phyloP scores from a whole-genome alignment of 192 early-diverging fungal genomes.

The Phycomyces nitens region DNA sequence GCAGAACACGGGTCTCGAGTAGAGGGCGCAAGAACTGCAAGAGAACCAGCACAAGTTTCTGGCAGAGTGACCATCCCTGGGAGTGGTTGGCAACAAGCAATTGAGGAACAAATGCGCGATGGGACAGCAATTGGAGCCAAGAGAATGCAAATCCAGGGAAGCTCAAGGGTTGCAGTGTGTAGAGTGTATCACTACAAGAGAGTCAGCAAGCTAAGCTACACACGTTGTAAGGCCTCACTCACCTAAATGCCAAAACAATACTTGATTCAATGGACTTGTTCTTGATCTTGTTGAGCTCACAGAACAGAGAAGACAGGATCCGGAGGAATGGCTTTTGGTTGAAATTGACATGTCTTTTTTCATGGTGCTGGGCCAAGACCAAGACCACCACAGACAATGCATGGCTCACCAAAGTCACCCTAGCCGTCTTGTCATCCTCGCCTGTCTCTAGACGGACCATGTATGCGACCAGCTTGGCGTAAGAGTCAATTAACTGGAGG shows the following conservation, averaged over 20 bases:
- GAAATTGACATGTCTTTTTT: constrained; percentile 67
- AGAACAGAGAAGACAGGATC: constrained; percentile 75
- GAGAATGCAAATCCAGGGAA: constrained; percentile 93
- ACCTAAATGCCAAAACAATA: constrained; percentile 20
- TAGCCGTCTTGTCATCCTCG: constrained; percentile 58
- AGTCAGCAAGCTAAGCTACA: too few species aligned
- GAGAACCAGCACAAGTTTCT: constrained; percentile 72
- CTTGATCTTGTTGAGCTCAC: constrained; percentile 55
- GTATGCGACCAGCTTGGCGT: constrained; percentile 76
- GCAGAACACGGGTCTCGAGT: constrained; percentile 60
- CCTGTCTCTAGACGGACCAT: constrained; percentile 79
- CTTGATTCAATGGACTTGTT: not conserved
- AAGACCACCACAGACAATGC: constrained; percentile 83
- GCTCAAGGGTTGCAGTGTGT: constrained; percentile 76
- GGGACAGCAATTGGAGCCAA: constrained; percentile 96
- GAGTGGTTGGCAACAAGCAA: constrained; percentile 67
- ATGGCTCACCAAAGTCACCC: constrained; percentile 70
- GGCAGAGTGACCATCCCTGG: constrained; percentile 82
- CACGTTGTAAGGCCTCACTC: too few species aligned
- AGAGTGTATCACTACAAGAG: constrained; percentile 74
- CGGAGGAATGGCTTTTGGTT: constrained; percentile 90
- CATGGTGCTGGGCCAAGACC: constrained; percentile 79
- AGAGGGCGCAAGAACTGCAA: constrained; percentile 85
- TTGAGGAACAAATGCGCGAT: constrained; percentile 87
- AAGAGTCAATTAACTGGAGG: constrained; percentile 85